Base-by-base conservation (phyloP, 768 basidiomycete genomes). In the Suillus tomentosus region DNA sequence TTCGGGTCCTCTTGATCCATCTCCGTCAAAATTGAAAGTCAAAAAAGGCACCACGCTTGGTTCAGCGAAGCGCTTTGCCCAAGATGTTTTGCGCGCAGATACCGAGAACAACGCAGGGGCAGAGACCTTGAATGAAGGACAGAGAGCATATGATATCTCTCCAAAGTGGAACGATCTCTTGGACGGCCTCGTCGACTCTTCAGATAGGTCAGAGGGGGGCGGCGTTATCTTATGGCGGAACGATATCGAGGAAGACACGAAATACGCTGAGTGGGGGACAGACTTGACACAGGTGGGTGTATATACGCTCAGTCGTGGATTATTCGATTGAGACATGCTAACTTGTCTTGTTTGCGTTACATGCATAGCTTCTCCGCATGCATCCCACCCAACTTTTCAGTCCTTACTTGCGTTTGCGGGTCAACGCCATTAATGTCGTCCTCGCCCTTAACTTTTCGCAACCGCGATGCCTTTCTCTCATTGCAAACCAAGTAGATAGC, bases 121-220 rank as follows among this genome's bases (percentile, higher is more conserved):
- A 42, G 57, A 7, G 6, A 10, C 17, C 6, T 27, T 13, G 15
- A 88, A 85, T 76, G 66, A 64, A 31, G 68, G 61, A 53, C 64
- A 94, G 80, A 97, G 92, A 17, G 92, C 89, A 66, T 95, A 95
- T 84, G 95, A 95, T 70, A 92, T 98, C 63, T 31, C 72, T n/a
- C 67, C 67, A 6, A 76, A 73, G 57, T 34, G 62, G 54, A 55
- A 70, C 5, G 76, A 73, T 43, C 72, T 67, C 36, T 66, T 76
- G 4, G 90, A 92, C 61, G 92, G 89, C 1, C 68, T 97, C n/a
- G 90, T 96, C 63, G 97, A 99, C 75, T 90, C 95, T 1, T 94
- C 91, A 64, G 96, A 99, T 75, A 80, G 92, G 19, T 70, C 72
- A 3, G 97, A 99, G 73, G 93, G 85, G 2, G 94, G 89, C 0